These are phyloP conservation scores for Tricholoma terreum DNA, from an alignment of 768 basidiomycete genomes.

Conservation along the genomic window DNA sequence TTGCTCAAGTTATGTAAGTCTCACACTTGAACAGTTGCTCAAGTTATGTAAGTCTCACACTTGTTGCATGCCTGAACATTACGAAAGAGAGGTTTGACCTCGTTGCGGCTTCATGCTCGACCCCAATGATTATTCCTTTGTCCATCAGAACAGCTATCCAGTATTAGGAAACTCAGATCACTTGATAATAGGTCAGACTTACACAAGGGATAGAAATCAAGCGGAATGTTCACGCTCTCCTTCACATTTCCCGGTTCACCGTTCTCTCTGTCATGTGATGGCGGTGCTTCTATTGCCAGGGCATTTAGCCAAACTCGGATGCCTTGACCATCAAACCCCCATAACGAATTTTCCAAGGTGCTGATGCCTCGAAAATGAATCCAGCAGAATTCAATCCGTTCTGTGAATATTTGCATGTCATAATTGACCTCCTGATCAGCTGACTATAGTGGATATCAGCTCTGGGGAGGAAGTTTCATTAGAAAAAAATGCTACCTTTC, in stretches of 20 bases:
- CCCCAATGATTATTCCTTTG: conserved; percentile 97
- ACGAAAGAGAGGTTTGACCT: conserved; percentile 79
- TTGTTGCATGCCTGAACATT: conserved; percentile 89
- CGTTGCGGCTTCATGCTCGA: conserved; percentile 81
- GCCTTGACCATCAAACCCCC: conserved; percentile 91
- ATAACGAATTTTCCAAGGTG: conserved; percentile 92
- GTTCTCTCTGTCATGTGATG: conserved; percentile 30
- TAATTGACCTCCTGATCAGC: conserved; percentile 90
- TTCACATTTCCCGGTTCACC: conserved; percentile 56
- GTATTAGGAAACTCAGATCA: conserved; percentile 5
- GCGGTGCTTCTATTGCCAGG: conserved; percentile 74
- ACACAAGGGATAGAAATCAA: conserved; percentile 98
- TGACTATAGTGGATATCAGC: conserved; percentile 42
- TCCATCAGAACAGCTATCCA: conserved; percentile 91
- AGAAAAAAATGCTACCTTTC: conserved; percentile 54
- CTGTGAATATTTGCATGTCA: conserved; percentile 95
- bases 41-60: conserved; percentile 48
- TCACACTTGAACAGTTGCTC: no score
- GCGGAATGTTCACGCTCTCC: conserved; percentile 88
- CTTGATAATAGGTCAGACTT: conserved; percentile 26
- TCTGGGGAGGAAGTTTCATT: neutral
- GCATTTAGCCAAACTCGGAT: conserved; percentile 97
- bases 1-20: conserved; percentile 23
- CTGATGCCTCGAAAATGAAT: conserved; percentile 94
- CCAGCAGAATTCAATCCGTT: conserved; percentile 99